Base-by-base conservation (phyloP, 2,329 filamentous ascomycete species). In the Neospermospora avenae region DNA sequence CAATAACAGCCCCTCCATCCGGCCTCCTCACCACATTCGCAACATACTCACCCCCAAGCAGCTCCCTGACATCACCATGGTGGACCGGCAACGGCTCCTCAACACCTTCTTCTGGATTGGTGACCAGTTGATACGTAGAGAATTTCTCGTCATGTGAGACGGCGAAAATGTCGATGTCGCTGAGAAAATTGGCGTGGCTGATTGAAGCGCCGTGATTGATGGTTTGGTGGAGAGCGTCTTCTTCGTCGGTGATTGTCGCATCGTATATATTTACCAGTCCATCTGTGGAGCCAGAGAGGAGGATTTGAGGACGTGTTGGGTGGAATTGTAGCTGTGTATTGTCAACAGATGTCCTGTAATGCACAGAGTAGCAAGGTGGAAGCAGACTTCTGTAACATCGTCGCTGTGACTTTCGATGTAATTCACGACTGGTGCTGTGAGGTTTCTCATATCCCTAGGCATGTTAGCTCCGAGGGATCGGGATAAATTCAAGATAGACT, bases 91-190 rank as follows among this genome's bases (percentile, higher is more conserved):
- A 75, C 2, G 74, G 70, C 25, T 79, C 77, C 63, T 81, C 77
- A 37, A 78, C 75, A 10, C 84, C 86, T 18, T 83, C 82, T 48
- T 83, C 81, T n/a, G 78, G 77, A 41, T 82, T 81, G 64, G 88
- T 87, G 51, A 85, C 83, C 58, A 89, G 77, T 63, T 87, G 83
- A 71, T 92, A 91, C 59, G 92, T 80, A 18, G 88, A 86, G 63
- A 92, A 83, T 60, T 84, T 86, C 77, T 95, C 90, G 71, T 93
- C 90, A 60, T 91, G 89, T 0, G 88, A 90, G 10, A 93, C 75
- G 3, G 88, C 88, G 64, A 85, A 91, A 34, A 92, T 82, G 69
- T 88, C 82, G 4, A 81, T 81, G 16, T 77, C 74, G 58, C 78
- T 84, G 57, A 93, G 77, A 75, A 92, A 93, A 4, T 85, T 87